Evolutionary conservation across 257 asterid species (phyloP).

Genomic region (Salvia splendens): DNA sequence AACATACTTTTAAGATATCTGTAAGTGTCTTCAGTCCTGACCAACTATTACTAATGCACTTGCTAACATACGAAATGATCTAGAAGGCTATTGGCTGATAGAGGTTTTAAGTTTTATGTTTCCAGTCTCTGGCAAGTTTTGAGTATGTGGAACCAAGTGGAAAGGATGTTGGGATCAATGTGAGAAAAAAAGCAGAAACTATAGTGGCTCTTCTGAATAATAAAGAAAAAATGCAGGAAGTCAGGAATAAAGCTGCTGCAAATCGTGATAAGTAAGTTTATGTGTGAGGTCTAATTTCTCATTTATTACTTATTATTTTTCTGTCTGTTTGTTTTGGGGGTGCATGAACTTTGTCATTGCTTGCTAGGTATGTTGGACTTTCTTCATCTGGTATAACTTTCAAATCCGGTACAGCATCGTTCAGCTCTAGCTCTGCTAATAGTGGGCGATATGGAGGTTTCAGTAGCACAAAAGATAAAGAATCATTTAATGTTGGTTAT

Average conservation of each 20-base stretch:
- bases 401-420: slow-evolving; percentile 72
- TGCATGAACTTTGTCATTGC: slow-evolving; percentile 27
- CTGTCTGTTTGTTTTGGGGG: slow-evolving; percentile 24
- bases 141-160: slow-evolving; percentile 93
- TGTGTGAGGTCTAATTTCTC: slow-evolving; percentile 24
- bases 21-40: slow-evolving; percentile 51
- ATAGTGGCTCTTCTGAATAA: slow-evolving; percentile 73
- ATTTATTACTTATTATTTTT: slow-evolving; percentile 23
- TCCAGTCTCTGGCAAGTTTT: slow-evolving; percentile 79
- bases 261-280: slow-evolving; percentile 85
- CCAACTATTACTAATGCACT: slow-evolving; percentile 8
- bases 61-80: slow-evolving; percentile 4
- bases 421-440: slow-evolving; percentile 51
- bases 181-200: slow-evolving; percentile 86
- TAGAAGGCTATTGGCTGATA: slow-evolving; percentile 5
- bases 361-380: slow-evolving; percentile 77
- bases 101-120: slow-evolving; percentile 23
- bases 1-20: slow-evolving; percentile 88
- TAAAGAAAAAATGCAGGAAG: slow-evolving; percentile 89
- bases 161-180: slow-evolving; percentile 85
- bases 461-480: slow-evolving; percentile 57
- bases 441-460: slow-evolving; percentile 76
- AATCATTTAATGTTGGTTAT: slow-evolving; percentile 48
- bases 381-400: slow-evolving; percentile 83
- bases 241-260: slow-evolving; percentile 77